Evolutionary conservation across 2,329 filamentous ascomycete species (phyloP), one percentile per base, ranked within the genome.

Genomic region (Blastomyces silverae): DNA sequence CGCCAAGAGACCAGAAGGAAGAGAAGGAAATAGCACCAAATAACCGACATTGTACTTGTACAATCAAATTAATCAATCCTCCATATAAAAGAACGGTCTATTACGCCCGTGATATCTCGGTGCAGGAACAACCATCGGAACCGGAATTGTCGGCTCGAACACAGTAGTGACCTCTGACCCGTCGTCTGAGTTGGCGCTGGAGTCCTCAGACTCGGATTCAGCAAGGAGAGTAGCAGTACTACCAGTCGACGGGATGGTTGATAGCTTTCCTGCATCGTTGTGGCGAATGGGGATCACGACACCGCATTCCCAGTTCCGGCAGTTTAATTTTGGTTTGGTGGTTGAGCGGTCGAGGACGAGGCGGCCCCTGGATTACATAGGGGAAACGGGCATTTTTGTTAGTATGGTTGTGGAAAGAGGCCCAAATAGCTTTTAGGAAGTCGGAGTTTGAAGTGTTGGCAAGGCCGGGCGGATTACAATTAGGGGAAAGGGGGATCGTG

Each of bases 261-360:
- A 42, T 25, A 25, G 6, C 34, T 57, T n/a, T 57, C 13, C 55
- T 37, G 20, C 17, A 4, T 28, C 58, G 3, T 42, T 34, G 15
- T 46, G 42, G 53, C 68, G 70, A 31, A 89, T 80, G 11, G 87
- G 86, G 52, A 97, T 74, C 31, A 97, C 71, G 0, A 99, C 90
- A 46, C 94, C 94, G 73, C 92, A 96, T 78, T 97, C 94, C 92
- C 93, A 97, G 75, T 97, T 99, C 64, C 90, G 87, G 75, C 89
- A 92, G 67, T 84, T 92, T 67, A 97, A 81, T 75, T 91, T 96
- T 15, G 86, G 84, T 67, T 84, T 77, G 67, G 87, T 87, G 2
- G 85, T 88, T 8, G 75, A 77, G 69, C 83, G 86, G 71, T 95
- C 88, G 71, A 87, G 87, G 63, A 87, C 85, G 39, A 96, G 77